Evolutionary conservation across 75 land plant genomes (phyloP).

Genomic region (Pseudotsuga menziesii): DNA sequence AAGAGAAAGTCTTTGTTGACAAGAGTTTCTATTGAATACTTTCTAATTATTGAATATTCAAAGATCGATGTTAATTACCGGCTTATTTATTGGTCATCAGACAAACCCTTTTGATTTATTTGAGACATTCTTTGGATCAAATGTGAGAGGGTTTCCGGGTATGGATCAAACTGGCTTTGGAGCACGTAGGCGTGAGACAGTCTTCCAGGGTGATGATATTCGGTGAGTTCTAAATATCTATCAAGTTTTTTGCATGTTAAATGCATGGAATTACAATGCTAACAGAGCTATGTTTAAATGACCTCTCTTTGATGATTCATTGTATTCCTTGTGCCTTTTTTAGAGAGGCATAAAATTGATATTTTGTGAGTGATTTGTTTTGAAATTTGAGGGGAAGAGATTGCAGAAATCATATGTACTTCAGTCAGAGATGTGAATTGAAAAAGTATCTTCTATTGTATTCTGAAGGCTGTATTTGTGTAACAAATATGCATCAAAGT

Average conservation of each 20-base stretch:
- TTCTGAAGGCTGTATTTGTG: neutral
- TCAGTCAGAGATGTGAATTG: neutral
- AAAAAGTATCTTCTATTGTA: neutral
- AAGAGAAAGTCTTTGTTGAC: neutral
- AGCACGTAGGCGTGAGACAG: slow-evolving; percentile 48
- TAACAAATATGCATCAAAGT: neutral
- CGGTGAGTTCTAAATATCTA: slow-evolving; percentile 46
- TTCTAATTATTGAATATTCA: neutral
- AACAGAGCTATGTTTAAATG: neutral
- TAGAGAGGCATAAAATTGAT: neutral
- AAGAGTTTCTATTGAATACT: neutral
- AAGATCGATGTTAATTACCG: slow-evolving; percentile 2
- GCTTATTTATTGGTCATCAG: slow-evolving; percentile 27
- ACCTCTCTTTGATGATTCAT: neutral
- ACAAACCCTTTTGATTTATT: slow-evolving; percentile 97
- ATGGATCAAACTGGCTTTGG: slow-evolving; percentile 76
- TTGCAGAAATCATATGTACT: neutral
- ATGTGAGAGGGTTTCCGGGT: slow-evolving; percentile 85
- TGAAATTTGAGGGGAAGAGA: neutral
- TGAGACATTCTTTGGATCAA: slow-evolving; percentile 94
- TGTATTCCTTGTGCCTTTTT: neutral
- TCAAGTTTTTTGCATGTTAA: neutral
- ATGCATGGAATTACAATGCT: neutral
- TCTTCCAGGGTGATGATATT: slow-evolving; percentile 86
- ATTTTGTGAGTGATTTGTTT: neutral